Evolutionary conservation across 208 protist species (phyloP).

Genomic region (Novymonas esmeraldas): DNA sequence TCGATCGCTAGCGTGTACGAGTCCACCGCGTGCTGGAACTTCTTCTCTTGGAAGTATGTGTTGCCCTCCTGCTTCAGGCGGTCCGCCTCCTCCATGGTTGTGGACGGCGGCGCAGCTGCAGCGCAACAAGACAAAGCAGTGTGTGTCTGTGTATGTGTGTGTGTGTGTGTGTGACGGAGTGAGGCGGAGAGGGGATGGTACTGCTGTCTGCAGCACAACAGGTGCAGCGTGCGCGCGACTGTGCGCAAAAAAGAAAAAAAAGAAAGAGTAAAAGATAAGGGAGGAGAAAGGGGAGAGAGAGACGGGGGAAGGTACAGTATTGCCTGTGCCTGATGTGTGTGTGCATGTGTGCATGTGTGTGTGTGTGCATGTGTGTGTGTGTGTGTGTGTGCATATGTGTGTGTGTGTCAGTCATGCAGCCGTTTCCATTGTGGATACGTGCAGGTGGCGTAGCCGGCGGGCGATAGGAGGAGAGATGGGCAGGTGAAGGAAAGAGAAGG

Average conservation of each 20-base stretch:
- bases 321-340: neutral
- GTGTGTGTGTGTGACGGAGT: too few species aligned
- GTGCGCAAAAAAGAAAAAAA: too few species aligned
- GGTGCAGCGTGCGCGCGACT: too few species aligned
- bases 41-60: constrained; percentile 77
- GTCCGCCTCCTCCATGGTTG: constrained; percentile 55
- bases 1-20: constrained; percentile 93
- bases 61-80: constrained; percentile 85
- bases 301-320: too few species aligned
- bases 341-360: neutral
- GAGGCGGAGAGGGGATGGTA: too few species aligned
- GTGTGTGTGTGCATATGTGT: neutral
- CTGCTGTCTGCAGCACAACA: too few species aligned
- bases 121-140: constrained; percentile 15
- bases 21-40: constrained; percentile 92
- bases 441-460: too few species aligned
- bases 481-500: too few species aligned
- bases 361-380: neutral
- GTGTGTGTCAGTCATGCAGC: too few species aligned
- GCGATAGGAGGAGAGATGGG: too few species aligned
- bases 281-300: constrained; percentile 3
- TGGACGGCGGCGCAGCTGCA: neutral
- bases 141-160: too few species aligned
- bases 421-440: too few species aligned
- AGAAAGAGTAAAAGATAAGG: constrained; percentile 4